These are phyloP conservation scores for Erysimum pusillum DNA, from an alignment of 441 rosid species.

Conservation along the genomic window DNA sequence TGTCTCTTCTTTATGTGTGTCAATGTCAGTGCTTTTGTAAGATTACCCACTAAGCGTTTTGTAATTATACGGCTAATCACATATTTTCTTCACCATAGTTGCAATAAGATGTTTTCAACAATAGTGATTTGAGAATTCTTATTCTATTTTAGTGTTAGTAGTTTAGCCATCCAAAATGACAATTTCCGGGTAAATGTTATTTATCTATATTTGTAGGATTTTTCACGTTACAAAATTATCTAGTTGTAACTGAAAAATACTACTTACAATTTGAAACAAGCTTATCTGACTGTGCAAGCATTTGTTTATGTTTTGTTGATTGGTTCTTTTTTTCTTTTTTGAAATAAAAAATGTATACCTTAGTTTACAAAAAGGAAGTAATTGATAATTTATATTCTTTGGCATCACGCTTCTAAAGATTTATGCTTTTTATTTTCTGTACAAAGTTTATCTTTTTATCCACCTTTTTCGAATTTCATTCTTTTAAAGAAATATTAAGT, in stretches of 20 bases:
- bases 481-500: slow-evolving; percentile 25
- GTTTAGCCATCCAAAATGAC: too few species aligned
- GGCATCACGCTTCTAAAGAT: slow-evolving; percentile 34
- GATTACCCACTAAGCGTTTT: not conserved
- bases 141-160: not conserved
- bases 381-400: not conserved
- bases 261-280: too few species aligned
- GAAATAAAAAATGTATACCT: not conserved
- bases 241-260: too few species aligned
- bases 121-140: not conserved
- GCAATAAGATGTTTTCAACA: too few species aligned
- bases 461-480: slow-evolving; percentile 21
- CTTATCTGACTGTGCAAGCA: too few species aligned
- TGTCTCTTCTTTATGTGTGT: slow-evolving; percentile 31
- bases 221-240: too few species aligned
- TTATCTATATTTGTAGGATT: not conserved
- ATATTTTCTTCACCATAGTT: not conserved
- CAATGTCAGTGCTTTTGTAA: slow-evolving; percentile 13
- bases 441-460: not conserved
- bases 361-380: slow-evolving; percentile 24
- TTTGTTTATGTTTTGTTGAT: too few species aligned
- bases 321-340: not conserved
- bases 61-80: not conserved
- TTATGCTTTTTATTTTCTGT: slow-evolving; percentile 24
- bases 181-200: too few species aligned